These are phyloP conservation scores for Schwanniomyces pseudopolymorphus DNA, from an alignment of 805 yeast genomes.

Conservation along the genomic window DNA sequence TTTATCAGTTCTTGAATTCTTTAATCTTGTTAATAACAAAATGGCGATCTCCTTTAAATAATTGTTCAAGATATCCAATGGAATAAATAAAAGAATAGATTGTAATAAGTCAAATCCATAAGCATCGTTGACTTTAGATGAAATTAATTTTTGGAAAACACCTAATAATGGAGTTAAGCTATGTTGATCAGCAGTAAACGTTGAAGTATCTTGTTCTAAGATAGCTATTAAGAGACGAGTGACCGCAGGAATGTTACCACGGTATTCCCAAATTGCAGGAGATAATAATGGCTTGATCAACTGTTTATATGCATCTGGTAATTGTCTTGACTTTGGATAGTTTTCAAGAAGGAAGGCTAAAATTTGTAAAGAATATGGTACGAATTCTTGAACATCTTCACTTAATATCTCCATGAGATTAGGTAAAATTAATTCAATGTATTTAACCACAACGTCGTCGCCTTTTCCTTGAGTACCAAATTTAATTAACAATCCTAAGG, in stretches of 20 bases:
- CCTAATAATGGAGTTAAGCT: conserved; percentile 80
- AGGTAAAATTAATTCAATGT: conserved; percentile 62
- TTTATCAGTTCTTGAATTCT: conserved; percentile 77
- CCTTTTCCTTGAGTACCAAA: conserved; percentile 33
- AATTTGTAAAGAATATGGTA: conserved; percentile 91
- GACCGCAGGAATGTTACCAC: conserved; percentile 92
- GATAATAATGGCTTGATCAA: conserved; percentile 80
- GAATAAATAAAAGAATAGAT: conserved; percentile 58
- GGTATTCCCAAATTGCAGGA: conserved; percentile 90
- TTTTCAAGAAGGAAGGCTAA: conserved; percentile 73
- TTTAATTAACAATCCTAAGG: conserved; percentile 74
- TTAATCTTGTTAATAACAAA: conserved; percentile 75
- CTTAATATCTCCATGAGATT: conserved; percentile 65
- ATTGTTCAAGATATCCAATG: conserved; percentile 47
- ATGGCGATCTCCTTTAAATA: conserved; percentile 72
- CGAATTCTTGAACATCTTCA: conserved; percentile 88
- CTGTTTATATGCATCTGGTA: conserved; percentile 66
- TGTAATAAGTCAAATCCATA: conserved; percentile 86
- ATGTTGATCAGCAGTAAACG: conserved; percentile 32
- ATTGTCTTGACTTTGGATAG: conserved; percentile 44
- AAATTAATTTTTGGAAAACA: conserved; percentile 90
- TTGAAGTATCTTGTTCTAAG: conserved; percentile 45
- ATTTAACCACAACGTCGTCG: conserved; percentile 15
- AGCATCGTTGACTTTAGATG: conserved; percentile 78
- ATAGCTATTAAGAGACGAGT: conserved; percentile 76